These are phyloP conservation scores for Naganishia friedmannii DNA, from an alignment of 768 basidiomycete genomes.

Conservation along the genomic window DNA sequence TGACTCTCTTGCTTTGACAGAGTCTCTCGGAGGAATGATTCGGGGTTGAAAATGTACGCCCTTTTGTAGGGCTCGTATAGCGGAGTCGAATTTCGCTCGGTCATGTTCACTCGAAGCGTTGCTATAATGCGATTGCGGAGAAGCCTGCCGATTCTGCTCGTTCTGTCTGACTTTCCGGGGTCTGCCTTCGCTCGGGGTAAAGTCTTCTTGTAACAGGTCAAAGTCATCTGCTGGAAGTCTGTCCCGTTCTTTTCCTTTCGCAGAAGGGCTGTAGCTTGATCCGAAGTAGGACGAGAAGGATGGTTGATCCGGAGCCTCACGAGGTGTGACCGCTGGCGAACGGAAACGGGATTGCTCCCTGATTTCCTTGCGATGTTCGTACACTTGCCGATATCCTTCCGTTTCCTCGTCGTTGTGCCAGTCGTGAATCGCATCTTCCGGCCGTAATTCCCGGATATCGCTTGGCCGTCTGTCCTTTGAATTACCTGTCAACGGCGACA, in stretches of 20 bases:
- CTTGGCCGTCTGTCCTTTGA: background rate
- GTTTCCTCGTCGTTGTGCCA: constrained; percentile 2
- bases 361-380: constrained; percentile 13
- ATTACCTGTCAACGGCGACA: background rate
- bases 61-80: constrained; percentile 6
- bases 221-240: constrained; percentile 6
- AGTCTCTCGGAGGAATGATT: background rate
- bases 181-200: background rate
- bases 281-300: background rate
- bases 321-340: background rate
- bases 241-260: constrained; percentile 2
- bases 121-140: background rate
- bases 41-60: background rate
- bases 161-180: background rate
- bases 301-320: background rate
- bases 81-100: background rate
- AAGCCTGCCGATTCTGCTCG: background rate
- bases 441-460: background rate
- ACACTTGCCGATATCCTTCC: background rate
- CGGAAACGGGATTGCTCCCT: constrained; percentile 3
- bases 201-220: background rate
- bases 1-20: background rate
- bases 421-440: constrained; percentile 2
- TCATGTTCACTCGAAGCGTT: background rate
- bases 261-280: background rate